Evolutionary conservation across 2,329 filamentous ascomycete species (phyloP), one percentile per base, ranked within the genome.

Genomic region (Paraconiothyrium brasiliense): DNA sequence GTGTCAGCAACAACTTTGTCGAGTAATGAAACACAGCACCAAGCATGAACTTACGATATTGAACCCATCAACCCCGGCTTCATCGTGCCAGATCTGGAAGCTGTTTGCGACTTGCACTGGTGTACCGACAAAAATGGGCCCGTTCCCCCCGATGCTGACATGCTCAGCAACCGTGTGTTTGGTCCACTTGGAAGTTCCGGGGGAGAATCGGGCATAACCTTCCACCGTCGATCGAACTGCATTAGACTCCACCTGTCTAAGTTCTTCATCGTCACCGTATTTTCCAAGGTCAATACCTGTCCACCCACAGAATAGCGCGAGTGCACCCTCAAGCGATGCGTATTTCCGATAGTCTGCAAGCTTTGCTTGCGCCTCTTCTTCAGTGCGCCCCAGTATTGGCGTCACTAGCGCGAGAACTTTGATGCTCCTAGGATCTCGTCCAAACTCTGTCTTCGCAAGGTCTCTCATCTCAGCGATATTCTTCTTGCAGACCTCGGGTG

Each of bases 281-380:
- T 83, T 78, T 7, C 83, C 80, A 27, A 90, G 77, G 71, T 91
- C 86, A 50, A 90, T 88, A 0, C 88, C 90, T 0, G 90, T 92
- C 90, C 90, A 93, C 1, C 90, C 90, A 22, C 89, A 89, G 68
- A 92, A 93, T 20, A 92, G 76, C 1, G 90, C 88, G 59, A 92
- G 72, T 0, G 89, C 90, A 2, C 90, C 90, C 66, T 90, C 90
- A 46, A 85, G 81, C 1, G 85, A 85, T 0, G 88, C 90, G 69
- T 91, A 87, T 58, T 84, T 83, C 10, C 84, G 81, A 62, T 87
- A 88, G 5, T 91, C 87, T 0, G 82, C 78, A 55, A 89, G 86
- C 76, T 92, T 92, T 7, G 83, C 85, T 60, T 83, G 78, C 0
- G 90, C 90, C 71, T 91, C 89, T 59, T 89, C 87, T 64, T 90